These are phyloP conservation scores for Bacterosira constricta DNA, from an alignment of 108 stramenopile genomes.

Conservation along the genomic window DNA sequence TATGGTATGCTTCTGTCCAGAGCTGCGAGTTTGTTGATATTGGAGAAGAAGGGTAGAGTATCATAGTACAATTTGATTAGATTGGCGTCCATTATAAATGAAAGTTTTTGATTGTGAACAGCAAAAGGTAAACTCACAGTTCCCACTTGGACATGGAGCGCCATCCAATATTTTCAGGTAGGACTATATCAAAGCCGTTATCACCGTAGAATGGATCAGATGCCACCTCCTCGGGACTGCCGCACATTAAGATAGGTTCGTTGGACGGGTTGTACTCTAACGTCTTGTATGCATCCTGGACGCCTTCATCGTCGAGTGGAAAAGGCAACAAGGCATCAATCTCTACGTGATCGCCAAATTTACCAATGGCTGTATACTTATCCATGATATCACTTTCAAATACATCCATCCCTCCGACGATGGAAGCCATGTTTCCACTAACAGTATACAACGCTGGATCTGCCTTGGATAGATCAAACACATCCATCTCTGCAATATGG, in stretches of 20 bases:
- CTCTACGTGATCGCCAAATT: slow-evolving; percentile 20
- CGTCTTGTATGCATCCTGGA: slow-evolving; percentile 23
- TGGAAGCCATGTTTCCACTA: no score
- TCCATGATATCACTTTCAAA: no score
- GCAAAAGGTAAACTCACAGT: slow-evolving; percentile 4
- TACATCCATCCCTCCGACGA: no score
- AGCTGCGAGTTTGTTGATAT: no score
- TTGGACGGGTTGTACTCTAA: neutral
- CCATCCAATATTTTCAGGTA: slow-evolving; percentile 4
- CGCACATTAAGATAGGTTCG: slow-evolving; percentile 43
- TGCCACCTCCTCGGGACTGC: slow-evolving; percentile 52
- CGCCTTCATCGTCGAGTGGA: slow-evolving; percentile 5
- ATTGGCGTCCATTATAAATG: no score
- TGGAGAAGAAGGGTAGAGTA: no score
- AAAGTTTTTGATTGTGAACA: no score
- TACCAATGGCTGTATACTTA: slow-evolving; percentile 1
- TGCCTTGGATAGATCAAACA: slow-evolving; percentile 46
- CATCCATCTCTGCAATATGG: slow-evolving; percentile 24
- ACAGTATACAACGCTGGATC: no score
- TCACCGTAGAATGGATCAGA: slow-evolving; percentile 38
- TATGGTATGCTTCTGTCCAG: no score
- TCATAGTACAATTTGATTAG: no score
- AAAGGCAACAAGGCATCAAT: slow-evolving; percentile 2
- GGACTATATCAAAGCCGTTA: slow-evolving; percentile 24
- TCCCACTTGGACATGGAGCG: slow-evolving; percentile 16